These are phyloP conservation scores for Solanum virginianum DNA, from an alignment of 257 asterid genomes.

Conservation along the genomic window DNA sequence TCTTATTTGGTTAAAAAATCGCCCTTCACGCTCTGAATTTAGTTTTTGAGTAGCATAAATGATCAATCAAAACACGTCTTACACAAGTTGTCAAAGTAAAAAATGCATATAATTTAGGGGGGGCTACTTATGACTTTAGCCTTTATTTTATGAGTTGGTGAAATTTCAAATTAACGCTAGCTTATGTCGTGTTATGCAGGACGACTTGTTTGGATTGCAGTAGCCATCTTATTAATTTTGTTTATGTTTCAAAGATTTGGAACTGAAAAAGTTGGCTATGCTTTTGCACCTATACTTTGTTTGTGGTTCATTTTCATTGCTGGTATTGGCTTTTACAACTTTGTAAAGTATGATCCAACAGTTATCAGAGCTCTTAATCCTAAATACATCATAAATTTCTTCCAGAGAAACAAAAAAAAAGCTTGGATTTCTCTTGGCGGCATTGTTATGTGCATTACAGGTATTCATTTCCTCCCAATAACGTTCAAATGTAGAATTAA, in stretches of 20 bases:
- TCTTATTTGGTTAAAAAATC: not conserved
- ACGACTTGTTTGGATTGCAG: constrained; percentile 30
- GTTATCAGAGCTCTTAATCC: constrained; percentile 56
- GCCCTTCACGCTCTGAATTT: not conserved
- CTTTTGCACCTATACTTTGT: constrained; percentile 57
- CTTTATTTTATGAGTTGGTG: not conserved
- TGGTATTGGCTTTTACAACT: constrained; percentile 45
- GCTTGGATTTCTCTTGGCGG: constrained; percentile 79
- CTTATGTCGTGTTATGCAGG: constrained; percentile 19
- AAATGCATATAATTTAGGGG: not conserved
- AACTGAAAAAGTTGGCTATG: constrained; percentile 57
- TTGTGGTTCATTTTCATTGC: constrained; percentile 42
- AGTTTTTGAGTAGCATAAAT: too few relatives aligned
- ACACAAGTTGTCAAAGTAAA: not conserved
- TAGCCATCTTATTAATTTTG: constrained; percentile 32
- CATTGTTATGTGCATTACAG: constrained; percentile 56
- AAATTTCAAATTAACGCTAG: not conserved
- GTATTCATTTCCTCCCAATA: not conserved
- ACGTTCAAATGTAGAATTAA: too few relatives aligned
- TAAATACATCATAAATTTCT: constrained; percentile 38
- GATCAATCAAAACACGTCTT: not conserved
- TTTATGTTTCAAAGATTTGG: constrained; percentile 63
- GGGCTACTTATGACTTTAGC: not conserved
- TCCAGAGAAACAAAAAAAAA: constrained; percentile 39
- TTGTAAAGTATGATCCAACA: constrained; percentile 25